These are phyloP conservation scores for Castanopsis chinensis DNA, from an alignment of 306 rosid genomes.

Conservation along the genomic window DNA sequence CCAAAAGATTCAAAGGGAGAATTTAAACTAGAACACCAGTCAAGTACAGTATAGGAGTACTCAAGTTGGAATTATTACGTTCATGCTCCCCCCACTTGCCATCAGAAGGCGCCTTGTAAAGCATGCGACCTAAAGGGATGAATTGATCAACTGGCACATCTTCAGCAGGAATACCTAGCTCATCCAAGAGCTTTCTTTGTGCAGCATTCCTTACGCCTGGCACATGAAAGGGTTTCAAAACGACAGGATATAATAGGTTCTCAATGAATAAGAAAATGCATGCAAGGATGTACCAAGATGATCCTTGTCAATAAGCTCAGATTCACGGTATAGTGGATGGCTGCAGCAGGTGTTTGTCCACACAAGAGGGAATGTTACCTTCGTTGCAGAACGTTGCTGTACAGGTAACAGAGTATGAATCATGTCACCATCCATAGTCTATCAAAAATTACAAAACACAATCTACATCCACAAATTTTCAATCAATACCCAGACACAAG, in stretches of 20 bases:
- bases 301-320: constrained; percentile 82
- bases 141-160: constrained; percentile 95
- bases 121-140: constrained; percentile 83
- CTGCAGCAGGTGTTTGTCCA: constrained; percentile 99
- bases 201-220: constrained; percentile 95
- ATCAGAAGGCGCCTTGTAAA: constrained; percentile 97
- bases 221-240: not conserved
- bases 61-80: constrained; percentile 50
- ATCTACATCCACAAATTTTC: not conserved
- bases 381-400: constrained; percentile 97
- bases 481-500: not conserved
- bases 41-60: not conserved
- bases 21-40: not conserved
- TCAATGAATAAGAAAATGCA: not conserved
- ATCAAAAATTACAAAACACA: not conserved
- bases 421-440: constrained; percentile 10
- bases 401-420: constrained; percentile 20
- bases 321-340: constrained; percentile 94
- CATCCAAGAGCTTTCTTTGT: constrained; percentile 95
- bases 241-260: constrained; percentile 9
- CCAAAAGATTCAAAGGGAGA: not conserved
- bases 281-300: constrained; percentile 56
- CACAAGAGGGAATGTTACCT: constrained; percentile 97
- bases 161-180: constrained; percentile 87
- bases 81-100: constrained; percentile 99